phyloP scores from a whole-genome alignment of 164 flowering plant genomes.

The Kingdonia uniflora region DNA sequence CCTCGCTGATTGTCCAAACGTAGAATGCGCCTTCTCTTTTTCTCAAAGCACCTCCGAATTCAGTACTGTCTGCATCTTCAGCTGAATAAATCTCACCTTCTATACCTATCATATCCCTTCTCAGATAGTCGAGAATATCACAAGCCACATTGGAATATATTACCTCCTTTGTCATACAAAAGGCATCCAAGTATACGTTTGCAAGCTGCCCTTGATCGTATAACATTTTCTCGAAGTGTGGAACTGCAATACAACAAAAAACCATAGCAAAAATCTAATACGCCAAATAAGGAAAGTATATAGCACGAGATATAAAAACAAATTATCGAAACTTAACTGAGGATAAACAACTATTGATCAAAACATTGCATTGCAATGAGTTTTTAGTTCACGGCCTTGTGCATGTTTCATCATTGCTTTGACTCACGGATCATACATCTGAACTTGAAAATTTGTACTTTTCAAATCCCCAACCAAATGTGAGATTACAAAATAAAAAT shows the following conservation, averaged over 20 bases:
- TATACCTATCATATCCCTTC: constrained; percentile 82
- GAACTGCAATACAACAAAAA: constrained; percentile 50
- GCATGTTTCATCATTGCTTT: too few relatives aligned
- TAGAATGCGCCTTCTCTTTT: constrained; percentile 96
- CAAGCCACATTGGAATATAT: constrained; percentile 49
- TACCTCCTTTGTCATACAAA: constrained; percentile 52
- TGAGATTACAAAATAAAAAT: too few relatives aligned
- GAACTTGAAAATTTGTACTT: too few relatives aligned
- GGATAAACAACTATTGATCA: too few relatives aligned
- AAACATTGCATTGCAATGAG: too few relatives aligned
- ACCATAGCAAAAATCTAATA: not conserved
- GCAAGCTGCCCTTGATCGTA: constrained; percentile 95
- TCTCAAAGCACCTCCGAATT: constrained; percentile 46
- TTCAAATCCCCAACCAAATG: too few relatives aligned
- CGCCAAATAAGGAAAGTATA: too few relatives aligned
- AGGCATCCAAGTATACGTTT: constrained; percentile 71
- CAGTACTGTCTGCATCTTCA: constrained; percentile 98
- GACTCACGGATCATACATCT: too few relatives aligned
- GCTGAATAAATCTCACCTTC: constrained; percentile 90
- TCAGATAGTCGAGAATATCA: constrained; percentile 81
- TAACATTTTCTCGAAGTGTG: constrained; percentile 97
- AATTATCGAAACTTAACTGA: too few relatives aligned
- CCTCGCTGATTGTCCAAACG: constrained; percentile 81
- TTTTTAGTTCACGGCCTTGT: too few relatives aligned
- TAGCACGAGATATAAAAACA: too few relatives aligned